phyloP scores from a whole-genome alignment of 2,329 filamentous ascomycete species.

The Gaeumannomyces sp. region DNA sequence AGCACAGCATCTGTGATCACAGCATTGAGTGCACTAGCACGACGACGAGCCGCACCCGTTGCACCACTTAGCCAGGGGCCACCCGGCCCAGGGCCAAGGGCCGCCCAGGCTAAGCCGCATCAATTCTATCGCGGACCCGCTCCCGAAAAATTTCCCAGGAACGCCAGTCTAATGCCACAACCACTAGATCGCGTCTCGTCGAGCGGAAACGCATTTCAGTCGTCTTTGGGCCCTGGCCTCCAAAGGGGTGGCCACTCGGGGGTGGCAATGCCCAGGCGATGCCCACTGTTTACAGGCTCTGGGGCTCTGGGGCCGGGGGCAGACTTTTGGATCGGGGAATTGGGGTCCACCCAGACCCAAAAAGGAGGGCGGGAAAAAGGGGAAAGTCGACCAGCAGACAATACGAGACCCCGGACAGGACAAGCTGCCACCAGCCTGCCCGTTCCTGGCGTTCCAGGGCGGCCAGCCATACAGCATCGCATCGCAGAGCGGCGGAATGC shows the following conservation, averaged over 20 bases:
- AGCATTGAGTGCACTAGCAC: neutral
- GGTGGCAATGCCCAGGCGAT: neutral
- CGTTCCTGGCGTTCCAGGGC: neutral
- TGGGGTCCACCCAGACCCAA: neutral
- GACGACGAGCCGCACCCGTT: neutral
- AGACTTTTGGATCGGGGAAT: neutral
- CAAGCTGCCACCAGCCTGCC: neutral
- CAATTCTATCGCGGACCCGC: neutral
- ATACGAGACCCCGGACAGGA: neutral
- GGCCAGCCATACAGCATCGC: neutral
- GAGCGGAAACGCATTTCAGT: neutral
- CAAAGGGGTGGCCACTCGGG: too few relatives aligned
- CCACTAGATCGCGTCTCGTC: neutral
- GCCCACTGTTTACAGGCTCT: neutral
- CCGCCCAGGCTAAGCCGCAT: neutral
- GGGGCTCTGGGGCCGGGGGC: too few relatives aligned
- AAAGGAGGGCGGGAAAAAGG: neutral
- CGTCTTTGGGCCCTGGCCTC: too few relatives aligned
- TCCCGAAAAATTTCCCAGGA: neutral
- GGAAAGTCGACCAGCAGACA: neutral
- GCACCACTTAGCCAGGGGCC: neutral
- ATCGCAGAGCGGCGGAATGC: neutral
- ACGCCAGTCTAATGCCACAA: constrained; percentile 1
- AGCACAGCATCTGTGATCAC: neutral
- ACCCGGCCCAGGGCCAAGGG: too few relatives aligned